These are phyloP conservation scores for Macrophomina pseudophaseolina DNA, from an alignment of 2,329 filamentous ascomycete genomes.

Conservation along the genomic window DNA sequence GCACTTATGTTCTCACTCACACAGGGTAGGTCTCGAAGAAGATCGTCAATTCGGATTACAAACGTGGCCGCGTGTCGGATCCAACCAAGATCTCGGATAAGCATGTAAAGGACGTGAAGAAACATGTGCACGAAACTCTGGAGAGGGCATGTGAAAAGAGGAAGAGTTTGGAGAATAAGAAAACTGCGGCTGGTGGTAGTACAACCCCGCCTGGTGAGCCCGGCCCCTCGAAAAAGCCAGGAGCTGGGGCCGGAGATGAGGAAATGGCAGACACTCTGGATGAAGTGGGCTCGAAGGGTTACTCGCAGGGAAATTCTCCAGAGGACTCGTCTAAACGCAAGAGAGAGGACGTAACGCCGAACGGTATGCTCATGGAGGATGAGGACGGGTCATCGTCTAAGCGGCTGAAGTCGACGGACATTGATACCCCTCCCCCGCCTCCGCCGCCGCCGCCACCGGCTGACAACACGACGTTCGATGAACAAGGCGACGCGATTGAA, in stretches of 20 bases:
- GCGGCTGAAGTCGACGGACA: constrained; percentile 38
- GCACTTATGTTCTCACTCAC: constrained; percentile 37
- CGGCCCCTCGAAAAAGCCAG: neutral
- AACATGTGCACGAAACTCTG: constrained; percentile 82
- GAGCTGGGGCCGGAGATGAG: constrained; percentile 29
- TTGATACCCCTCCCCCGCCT: constrained; percentile 45
- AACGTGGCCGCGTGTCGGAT: constrained; percentile 82
- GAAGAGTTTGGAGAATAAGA: constrained; percentile 64
- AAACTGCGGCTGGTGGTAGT: constrained; percentile 27
- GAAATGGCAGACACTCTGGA: constrained; percentile 33
- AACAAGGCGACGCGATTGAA: constrained; percentile 29
- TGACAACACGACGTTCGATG: constrained; percentile 37
- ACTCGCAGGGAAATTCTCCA: constrained; percentile 32
- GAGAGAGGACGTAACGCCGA: constrained; percentile 37
- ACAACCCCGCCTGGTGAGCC: constrained; percentile 24
- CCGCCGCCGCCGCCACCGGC: constrained; percentile 46
- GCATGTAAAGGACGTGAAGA: constrained; percentile 81
- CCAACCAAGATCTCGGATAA: constrained; percentile 78
- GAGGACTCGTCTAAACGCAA: constrained; percentile 43
- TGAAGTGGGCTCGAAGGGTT: constrained; percentile 28
- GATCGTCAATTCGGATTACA: constrained; percentile 89
- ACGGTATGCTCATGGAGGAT: constrained; percentile 27
- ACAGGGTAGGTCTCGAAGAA: constrained; percentile 66
- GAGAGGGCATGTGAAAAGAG: constrained; percentile 85
- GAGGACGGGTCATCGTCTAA: constrained; percentile 38